Conservation (phyloP, 179 eudicot genomes). For the Amaranthus tricolor region DNA sequence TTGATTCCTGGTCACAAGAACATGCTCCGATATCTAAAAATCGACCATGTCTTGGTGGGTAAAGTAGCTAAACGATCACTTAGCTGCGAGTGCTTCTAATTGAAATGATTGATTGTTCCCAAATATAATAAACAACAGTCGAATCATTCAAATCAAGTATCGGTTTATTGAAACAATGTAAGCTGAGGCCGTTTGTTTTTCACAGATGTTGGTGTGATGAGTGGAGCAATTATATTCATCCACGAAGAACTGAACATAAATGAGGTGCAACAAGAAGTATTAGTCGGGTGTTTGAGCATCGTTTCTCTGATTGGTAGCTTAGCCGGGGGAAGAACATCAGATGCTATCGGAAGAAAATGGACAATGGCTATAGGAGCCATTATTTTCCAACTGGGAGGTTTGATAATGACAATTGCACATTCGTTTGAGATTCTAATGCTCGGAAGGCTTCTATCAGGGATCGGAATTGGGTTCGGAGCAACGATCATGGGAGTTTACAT, state of each 20-base stretch:
- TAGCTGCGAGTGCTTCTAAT: no score
- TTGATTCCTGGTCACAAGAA: background rate
- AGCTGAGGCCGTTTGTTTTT: background rate
- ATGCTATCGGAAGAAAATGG: slow-evolving; percentile 43
- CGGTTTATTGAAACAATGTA: background rate
- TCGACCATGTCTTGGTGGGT: no score
- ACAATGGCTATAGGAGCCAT: slow-evolving; percentile 40
- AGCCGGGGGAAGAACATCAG: slow-evolving; percentile 45
- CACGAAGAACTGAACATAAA: slow-evolving; percentile 39
- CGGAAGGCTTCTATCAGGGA: slow-evolving; percentile 42
- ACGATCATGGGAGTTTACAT: slow-evolving; percentile 43
- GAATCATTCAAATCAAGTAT: background rate
- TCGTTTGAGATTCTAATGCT: slow-evolving; percentile 33
- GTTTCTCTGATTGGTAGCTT: slow-evolving; percentile 36
- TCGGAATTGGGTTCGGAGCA: slow-evolving; percentile 46
- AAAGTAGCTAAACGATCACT: no score
- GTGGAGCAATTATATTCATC: slow-evolving; percentile 47
- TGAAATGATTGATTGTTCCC: no score
- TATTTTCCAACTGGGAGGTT: slow-evolving; percentile 38
- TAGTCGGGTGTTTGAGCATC: slow-evolving; percentile 41
- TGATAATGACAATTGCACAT: slow-evolving; percentile 42
- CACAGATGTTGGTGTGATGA: slow-evolving; percentile 52
- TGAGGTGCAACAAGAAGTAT: slow-evolving; percentile 38
- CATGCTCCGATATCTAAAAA: background rate
- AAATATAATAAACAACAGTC: background rate